These are phyloP conservation scores for Dittrichia graveolens DNA, from an alignment of 129 eudicot genomes.

Conservation along the genomic window DNA sequence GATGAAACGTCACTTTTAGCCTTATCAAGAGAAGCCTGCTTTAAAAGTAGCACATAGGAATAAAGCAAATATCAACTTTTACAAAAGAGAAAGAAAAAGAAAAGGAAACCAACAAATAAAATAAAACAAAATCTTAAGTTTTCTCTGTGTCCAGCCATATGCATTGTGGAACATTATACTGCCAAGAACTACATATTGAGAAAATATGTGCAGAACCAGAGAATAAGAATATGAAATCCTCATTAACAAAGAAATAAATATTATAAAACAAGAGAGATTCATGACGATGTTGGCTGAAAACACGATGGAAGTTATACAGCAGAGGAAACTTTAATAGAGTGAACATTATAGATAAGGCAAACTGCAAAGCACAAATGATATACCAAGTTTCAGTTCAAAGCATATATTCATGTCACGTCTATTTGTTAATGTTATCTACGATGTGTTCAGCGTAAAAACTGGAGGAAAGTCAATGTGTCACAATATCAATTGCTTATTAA, in stretches of 20 bases:
- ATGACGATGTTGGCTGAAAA: background rate
- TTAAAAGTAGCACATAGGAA: conserved; percentile 24
- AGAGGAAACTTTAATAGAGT: background rate
- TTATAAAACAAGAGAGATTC: background rate
- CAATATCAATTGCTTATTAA: too few species aligned
- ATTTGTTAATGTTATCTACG: background rate
- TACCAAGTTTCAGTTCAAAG: background rate
- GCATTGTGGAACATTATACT: background rate
- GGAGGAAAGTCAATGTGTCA: too few species aligned
- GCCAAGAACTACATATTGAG: conserved; percentile 2
- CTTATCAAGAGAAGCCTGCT: conserved; percentile 76
- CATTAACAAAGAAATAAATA: background rate
- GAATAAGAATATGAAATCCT: background rate
- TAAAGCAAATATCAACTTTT: conserved; percentile 18
- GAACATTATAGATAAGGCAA: background rate
- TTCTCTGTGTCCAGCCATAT: background rate
- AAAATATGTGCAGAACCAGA: conserved; percentile 7
- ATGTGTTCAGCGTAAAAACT: too few species aligned
- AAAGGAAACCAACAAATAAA: conserved; percentile 1
- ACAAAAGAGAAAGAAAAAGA: background rate
- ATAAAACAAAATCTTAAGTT: background rate
- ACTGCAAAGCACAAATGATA: background rate
- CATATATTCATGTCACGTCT: background rate
- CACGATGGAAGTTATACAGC: background rate
- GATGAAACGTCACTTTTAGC: conserved; percentile 50